Conservation (phyloP, 371 early-diverging fungal genomes). For the Dinochytrium kinnereticum region DNA sequence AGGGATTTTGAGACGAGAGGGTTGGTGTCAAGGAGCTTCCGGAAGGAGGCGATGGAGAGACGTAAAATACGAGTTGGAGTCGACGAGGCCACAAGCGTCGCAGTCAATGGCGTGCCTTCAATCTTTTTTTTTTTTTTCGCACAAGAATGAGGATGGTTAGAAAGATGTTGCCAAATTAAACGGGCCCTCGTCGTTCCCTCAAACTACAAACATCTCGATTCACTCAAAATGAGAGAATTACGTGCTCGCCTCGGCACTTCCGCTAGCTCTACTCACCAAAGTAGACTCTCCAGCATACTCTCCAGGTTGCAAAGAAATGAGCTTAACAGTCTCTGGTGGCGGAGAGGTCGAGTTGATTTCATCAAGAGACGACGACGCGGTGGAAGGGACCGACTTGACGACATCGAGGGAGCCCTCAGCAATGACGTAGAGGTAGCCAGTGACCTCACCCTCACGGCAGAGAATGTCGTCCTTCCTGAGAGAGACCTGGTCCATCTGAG, state of each 20-base stretch:
- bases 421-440: slow-evolving; percentile 24
- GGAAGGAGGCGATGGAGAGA: slow-evolving; percentile 28
- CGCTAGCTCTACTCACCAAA: slow-evolving; percentile 32
- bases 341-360: too few relatives aligned
- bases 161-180: too few relatives aligned
- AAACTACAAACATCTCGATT: neutral
- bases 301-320: slow-evolving; percentile 31
- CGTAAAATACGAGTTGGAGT: slow-evolving; percentile 21
- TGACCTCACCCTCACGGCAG: slow-evolving; percentile 17
- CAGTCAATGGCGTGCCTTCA: slow-evolving; percentile 24
- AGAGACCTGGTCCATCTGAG: slow-evolving; percentile 21
- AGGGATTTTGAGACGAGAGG: slow-evolving; percentile 23
- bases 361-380: neutral
- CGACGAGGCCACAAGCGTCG: slow-evolving; percentile 20
- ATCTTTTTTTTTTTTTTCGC: slow-evolving; percentile 25
- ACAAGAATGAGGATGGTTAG: too few relatives aligned
- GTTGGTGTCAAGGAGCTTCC: slow-evolving; percentile 22
- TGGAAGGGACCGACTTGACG: slow-evolving; percentile 20
- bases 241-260: too few relatives aligned
- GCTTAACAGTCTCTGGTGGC: slow-evolving; percentile 32
- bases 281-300: slow-evolving; percentile 33
- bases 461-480: slow-evolving; percentile 22
- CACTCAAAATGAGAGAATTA: too few relatives aligned
- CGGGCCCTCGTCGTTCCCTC: too few relatives aligned
- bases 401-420: slow-evolving; percentile 21